Evolutionary conservation across 2,329 filamentous ascomycete genomes (phyloP).

Genomic region (Aspergillus ruber): DNA sequence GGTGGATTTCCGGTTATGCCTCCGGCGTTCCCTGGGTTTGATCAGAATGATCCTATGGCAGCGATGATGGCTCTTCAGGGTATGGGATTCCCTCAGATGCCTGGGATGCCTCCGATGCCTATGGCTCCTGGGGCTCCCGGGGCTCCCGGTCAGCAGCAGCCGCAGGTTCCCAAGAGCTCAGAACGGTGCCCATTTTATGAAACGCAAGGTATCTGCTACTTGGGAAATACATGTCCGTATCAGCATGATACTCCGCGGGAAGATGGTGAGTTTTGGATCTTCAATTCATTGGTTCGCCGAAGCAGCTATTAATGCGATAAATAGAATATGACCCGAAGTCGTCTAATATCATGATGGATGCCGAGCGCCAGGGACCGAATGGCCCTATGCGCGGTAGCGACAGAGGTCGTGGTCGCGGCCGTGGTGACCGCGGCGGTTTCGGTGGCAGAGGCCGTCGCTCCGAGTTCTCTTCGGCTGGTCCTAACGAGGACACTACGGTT

Average conservation of each 20-base stretch:
- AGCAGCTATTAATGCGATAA: not conserved
- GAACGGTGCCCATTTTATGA: slow-evolving; percentile 53
- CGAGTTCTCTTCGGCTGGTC: slow-evolving; percentile 48
- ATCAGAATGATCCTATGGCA: slow-evolving; percentile 51
- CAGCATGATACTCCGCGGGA: slow-evolving; percentile 47
- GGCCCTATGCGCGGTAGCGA: slow-evolving; percentile 23
- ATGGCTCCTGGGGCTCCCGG: slow-evolving; percentile 21
- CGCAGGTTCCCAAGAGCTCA: slow-evolving; percentile 25
- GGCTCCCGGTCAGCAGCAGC: slow-evolving; percentile 19
- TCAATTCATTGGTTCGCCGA: not conserved
- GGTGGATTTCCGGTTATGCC: slow-evolving; percentile 32
- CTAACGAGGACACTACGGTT: slow-evolving; percentile 46
- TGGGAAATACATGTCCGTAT: slow-evolving; percentile 52
- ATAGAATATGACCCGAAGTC: slow-evolving; percentile 52
- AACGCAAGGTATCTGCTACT: slow-evolving; percentile 52
- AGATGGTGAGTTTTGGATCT: slow-evolving; percentile 23
- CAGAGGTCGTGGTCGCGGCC: slow-evolving; percentile 31
- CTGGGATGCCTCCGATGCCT: slow-evolving; percentile 41
- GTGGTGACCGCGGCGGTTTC: slow-evolving; percentile 38
- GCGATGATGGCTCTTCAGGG: slow-evolving; percentile 49
- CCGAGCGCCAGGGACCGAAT: slow-evolving; percentile 16
- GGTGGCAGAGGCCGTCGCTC: slow-evolving; percentile 40
- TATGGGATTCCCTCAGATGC: slow-evolving; percentile 46
- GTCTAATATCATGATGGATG: slow-evolving; percentile 36
- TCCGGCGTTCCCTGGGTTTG: slow-evolving; percentile 46